Conservation (phyloP, 164 flowering plant species). For the Platanus orientalis region DNA sequence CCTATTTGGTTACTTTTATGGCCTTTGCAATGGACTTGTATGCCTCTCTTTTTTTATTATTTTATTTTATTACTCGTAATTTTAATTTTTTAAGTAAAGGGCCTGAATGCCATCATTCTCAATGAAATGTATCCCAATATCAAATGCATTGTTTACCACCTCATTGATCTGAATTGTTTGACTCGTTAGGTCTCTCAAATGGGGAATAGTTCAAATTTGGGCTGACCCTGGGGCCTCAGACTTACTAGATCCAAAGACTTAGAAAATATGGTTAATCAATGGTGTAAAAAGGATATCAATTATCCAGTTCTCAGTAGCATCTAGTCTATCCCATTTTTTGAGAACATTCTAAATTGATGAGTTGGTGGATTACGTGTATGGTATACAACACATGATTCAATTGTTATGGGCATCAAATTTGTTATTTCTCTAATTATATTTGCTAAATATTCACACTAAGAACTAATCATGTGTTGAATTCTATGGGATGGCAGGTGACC, state of each 20-base stretch:
- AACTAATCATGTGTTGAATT: conserved; percentile 11
- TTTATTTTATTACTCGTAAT: too few relatives aligned
- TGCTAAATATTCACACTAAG: not conserved
- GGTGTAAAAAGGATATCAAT: not conserved
- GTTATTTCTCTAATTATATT: not conserved
- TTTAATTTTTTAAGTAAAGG: too few relatives aligned
- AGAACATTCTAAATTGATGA: not conserved
- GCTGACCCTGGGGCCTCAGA: too few relatives aligned
- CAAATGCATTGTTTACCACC: not conserved
- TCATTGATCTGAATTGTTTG: not conserved
- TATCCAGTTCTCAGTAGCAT: not conserved
- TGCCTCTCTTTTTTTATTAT: too few relatives aligned
- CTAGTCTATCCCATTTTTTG: not conserved
- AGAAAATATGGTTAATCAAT: not conserved
- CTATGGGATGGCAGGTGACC: conserved; percentile 53
- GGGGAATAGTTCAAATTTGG: too few relatives aligned
- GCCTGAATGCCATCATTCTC: not conserved
- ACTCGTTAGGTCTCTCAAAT: too few relatives aligned
- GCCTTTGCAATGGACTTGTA: too few relatives aligned
- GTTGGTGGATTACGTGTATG: not conserved
- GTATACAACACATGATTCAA: too few relatives aligned
- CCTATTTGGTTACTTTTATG: conserved; percentile 2
- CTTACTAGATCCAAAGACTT: too few relatives aligned
- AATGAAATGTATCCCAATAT: not conserved
- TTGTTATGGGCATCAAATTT: too few relatives aligned